A percentile compares a stretch with the other conserved stretches of the same genome.
Conservation (phyloP, 768 basidiomycete species). For the Lactarius evosmus region DNA sequence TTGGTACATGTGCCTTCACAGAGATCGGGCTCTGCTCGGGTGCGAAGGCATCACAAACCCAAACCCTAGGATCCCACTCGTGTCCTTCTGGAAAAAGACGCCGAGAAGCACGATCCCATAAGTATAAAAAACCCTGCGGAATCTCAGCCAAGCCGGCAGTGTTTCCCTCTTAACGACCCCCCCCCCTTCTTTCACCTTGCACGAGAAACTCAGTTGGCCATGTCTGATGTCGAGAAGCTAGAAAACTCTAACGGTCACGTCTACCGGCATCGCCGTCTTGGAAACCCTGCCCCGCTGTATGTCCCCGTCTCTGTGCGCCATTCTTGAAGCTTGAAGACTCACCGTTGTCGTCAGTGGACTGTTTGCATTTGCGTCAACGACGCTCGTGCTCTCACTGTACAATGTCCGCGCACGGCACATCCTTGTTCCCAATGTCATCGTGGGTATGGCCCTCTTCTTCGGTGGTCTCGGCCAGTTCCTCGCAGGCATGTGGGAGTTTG, state of each 20-base stretch:
- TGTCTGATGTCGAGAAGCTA: conserved; percentile 39
- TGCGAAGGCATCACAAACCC: background rate
- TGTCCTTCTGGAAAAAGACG: background rate
- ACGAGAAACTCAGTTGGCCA: conserved; percentile 16
- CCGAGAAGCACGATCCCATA: background rate
- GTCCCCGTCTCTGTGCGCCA: background rate
- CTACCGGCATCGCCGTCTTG: conserved; percentile 40
- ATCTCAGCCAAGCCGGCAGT: background rate
- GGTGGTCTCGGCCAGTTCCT: conserved; percentile 84
- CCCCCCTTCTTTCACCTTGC: background rate
- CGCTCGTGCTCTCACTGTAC: conserved; percentile 73
- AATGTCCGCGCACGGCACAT: conserved; percentile 59
- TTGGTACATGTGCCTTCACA: background rate
- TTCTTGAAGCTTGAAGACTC: too few relatives aligned
- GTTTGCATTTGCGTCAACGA: conserved; percentile 82
- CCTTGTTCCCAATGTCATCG: conserved; percentile 59
- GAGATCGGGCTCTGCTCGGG: background rate
- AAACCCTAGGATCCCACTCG: background rate
- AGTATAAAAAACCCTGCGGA: background rate
- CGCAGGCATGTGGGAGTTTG: conserved; percentile 78
- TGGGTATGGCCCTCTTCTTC: conserved; percentile 83
- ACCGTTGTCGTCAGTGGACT: conserved; percentile 71
- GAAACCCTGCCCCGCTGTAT: conserved; percentile 44
- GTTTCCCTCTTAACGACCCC: background rate
- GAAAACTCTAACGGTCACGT: conserved; percentile 15